Conservation (phyloP, 352 stramenopile genomes). For the Globisporangium okanoganense region DNA sequence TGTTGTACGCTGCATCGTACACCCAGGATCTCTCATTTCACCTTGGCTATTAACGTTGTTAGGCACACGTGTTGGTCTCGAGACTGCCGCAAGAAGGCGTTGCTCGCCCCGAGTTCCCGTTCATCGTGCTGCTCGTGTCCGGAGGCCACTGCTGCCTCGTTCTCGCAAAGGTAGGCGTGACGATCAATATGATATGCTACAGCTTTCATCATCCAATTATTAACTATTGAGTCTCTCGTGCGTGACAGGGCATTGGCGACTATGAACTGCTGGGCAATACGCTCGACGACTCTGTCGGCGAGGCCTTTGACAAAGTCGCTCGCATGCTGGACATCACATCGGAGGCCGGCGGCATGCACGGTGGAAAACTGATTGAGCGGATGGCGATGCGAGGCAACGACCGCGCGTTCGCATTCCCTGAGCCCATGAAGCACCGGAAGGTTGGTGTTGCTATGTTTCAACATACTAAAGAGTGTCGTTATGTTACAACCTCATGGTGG, state of each 20-base stretch:
- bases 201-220: not conserved
- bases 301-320: constrained; percentile 98
- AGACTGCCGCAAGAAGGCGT: constrained; percentile 69
- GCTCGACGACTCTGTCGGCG: constrained; percentile 96
- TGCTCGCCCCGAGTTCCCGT: constrained; percentile 89
- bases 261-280: constrained; percentile 96
- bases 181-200: not conserved
- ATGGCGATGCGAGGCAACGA: constrained; percentile 90
- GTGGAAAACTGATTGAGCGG: constrained; percentile 94
- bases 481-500: not conserved
- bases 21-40: not conserved
- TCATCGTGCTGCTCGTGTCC: constrained; percentile 96
- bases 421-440: constrained; percentile 89
- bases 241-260: constrained; percentile 81
- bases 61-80: constrained; percentile 95
- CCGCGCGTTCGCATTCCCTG: constrained; percentile 84
- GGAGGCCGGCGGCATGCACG: constrained; percentile 51
- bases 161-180: constrained; percentile 53
- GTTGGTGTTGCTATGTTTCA: constrained; percentile 16
- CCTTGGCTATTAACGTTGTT: not conserved
- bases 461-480: too few species aligned
- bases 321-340: constrained; percentile 89
- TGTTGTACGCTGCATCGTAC: not conserved
- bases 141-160: constrained; percentile 98
- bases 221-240: not conserved